Base-by-base conservation (phyloP, 371 early-diverging fungal genomes). In the Rhizomucor miehei region DNA sequence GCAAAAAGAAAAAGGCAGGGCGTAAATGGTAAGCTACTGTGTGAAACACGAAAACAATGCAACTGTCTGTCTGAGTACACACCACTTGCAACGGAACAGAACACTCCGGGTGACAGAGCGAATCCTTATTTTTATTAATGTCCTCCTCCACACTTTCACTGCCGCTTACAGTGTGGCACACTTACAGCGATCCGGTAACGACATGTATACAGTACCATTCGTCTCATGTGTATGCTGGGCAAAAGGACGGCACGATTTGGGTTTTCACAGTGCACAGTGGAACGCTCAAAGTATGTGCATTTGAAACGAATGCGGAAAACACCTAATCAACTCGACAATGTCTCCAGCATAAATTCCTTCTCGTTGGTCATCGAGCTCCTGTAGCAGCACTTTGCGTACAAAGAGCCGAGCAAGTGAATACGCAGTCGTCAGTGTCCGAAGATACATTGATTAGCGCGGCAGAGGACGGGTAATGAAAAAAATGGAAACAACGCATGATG, bases 391-490 rank as follows among this genome's bases (percentile, higher is more conserved):
- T 89, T 21, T 65, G 71, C 19, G 60, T 84, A 9, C 57, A 80
- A 35, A 63, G 68, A 6, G 67, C 73, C 17, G 82, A 82, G 70
- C 77, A 14, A 81, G 82, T 37, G 62, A 71, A 20, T 12, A 43
- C 17, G 34, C 38, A 51, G 17, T 60, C 69, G 16, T 63, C 73
- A 29, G 65, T 62, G 34, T 46, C 61, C 29, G 84, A 86, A 43
- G 82, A 84, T 69, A 69, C 84, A 6, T 51, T 87, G 13, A 62
- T 87, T 19, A 82, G 85, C 44, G 88, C 83, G 3, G 72, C 86
- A 0, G 83, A 84, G 49, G 84, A 84, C 49, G 89, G 89, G 86
- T 88, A 29, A 75, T 41, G 53, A 21, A 35, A 57, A 8, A 13
- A 17, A 19, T 14, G 2, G 34, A 46, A 19, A 14, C 44, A 43